Conservation (phyloP, 2,329 filamentous ascomycete genomes). For the Monosporascus sp. region DNA sequence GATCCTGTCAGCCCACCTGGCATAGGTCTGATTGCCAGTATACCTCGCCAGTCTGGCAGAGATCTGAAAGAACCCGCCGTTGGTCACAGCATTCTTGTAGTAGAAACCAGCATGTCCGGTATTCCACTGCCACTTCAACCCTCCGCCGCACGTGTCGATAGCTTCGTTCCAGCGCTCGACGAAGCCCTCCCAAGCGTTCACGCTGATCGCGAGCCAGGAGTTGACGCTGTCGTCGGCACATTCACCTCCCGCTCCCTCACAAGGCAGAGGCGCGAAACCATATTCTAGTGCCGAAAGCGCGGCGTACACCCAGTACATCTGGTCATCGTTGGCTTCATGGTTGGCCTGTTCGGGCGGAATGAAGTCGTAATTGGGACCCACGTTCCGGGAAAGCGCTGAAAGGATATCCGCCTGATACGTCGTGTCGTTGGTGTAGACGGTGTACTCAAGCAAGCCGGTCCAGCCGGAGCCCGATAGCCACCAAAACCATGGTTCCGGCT, state of each 20-base stretch:
- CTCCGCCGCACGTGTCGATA: constrained; percentile 43
- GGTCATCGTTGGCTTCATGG: constrained; percentile 40
- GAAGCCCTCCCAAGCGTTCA: constrained; percentile 48
- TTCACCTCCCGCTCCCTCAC: constrained; percentile 18
- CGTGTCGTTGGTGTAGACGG: constrained; percentile 18
- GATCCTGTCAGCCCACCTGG: constrained; percentile 49
- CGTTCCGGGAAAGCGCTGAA: constrained; percentile 14
- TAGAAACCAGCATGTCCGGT: constrained; percentile 52
- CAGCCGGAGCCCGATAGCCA: constrained; percentile 29
- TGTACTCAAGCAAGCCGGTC: constrained; percentile 24
- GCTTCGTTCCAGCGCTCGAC: constrained; percentile 48
- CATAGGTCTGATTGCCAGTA: constrained; percentile 52
- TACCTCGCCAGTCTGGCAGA: constrained; percentile 50
- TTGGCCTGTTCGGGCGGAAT: constrained; percentile 13
- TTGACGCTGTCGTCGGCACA: constrained; percentile 32
- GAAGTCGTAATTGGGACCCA: constrained; percentile 20
- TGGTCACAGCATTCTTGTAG: constrained; percentile 43
- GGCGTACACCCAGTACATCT: constrained; percentile 45
- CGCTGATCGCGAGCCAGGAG: constrained; percentile 43
- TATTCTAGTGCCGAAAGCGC: constrained; percentile 42
- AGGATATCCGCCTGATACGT: constrained; percentile 19
- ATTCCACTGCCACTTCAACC: constrained; percentile 56
- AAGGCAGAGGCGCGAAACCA: constrained; percentile 29
- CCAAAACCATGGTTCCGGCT: constrained; percentile 29
- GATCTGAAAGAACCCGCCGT: constrained; percentile 31